These are phyloP conservation scores for Acer negundo DNA, from an alignment of 345 rosid genomes.

Conservation along the genomic window DNA sequence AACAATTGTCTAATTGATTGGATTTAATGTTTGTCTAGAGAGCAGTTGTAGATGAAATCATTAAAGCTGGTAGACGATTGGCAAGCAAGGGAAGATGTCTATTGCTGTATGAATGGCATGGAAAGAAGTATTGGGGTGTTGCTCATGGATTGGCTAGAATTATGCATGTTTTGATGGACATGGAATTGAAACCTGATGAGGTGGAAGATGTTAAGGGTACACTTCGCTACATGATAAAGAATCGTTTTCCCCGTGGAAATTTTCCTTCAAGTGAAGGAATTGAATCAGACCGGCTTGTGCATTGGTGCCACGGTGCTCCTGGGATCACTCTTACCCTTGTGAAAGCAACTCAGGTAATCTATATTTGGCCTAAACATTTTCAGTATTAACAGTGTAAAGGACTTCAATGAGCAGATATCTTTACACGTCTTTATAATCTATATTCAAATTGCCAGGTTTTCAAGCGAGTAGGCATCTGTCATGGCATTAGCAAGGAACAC, in stretches of 20 bases:
- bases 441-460: no score
- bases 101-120: constrained; percentile 80
- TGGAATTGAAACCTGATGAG: constrained; percentile 60
- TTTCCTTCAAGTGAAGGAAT: no score
- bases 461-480: no score
- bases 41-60: constrained; percentile 51
- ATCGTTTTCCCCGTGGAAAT: constrained; percentile 61
- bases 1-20: constrained; percentile 4
- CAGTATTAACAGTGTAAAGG: no score
- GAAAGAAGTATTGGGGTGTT: constrained; percentile 74
- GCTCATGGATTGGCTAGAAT: constrained; percentile 78
- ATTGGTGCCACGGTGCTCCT: no score
- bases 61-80: constrained; percentile 51
- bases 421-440: no score
- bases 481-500: no score
- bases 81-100: constrained; percentile 49
- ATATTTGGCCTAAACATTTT: no score
- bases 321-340: no score
- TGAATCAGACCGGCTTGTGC: no score
- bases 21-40: constrained; percentile 39
- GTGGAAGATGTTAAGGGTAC: constrained; percentile 66
- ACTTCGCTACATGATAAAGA: constrained; percentile 54
- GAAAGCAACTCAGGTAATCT: no score
- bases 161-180: constrained; percentile 67
- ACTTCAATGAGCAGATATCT: no score